phyloP scores from a whole-genome alignment of 768 basidiomycete species.

The Sporobolomyces phaffii region DNA sequence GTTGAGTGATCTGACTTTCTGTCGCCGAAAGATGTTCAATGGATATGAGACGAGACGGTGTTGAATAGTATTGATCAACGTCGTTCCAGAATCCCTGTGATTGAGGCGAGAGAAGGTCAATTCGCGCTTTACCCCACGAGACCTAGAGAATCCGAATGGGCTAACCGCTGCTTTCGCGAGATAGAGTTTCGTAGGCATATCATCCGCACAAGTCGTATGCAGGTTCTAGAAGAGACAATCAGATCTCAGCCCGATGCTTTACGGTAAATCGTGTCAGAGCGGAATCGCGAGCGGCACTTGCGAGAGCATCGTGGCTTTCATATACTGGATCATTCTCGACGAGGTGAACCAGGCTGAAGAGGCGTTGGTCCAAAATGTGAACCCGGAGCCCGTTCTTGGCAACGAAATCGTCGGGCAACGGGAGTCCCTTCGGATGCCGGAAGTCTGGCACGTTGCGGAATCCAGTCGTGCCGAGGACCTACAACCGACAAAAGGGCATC shows the following conservation, averaged over 20 bases:
- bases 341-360: constrained; percentile 7
- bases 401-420: not conserved
- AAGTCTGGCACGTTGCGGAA: not conserved
- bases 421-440: not conserved
- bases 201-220: constrained; percentile 31
- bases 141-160: not conserved
- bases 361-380: not conserved
- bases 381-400: constrained; percentile 2
- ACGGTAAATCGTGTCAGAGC: not conserved
- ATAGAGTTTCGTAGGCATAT: constrained; percentile 12
- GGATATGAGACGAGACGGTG: not conserved
- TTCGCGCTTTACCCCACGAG: too few species aligned
- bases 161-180: constrained; percentile 11
- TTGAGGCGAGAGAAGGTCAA: not conserved
- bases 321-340: not conserved
- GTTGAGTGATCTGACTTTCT: not conserved
- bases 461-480: constrained; percentile 15
- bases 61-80: constrained; percentile 15
- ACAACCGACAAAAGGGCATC: too few species aligned
- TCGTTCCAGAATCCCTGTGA: constrained; percentile 29
- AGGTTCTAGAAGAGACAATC: too few species aligned
- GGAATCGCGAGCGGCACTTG: not conserved
- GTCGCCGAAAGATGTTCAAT: not conserved
- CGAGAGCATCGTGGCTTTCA: constrained; percentile 13
- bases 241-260: not conserved